phyloP scores from a whole-genome alignment of 1,284 basidiomycete genomes.

The Phenoliferia sp. region DNA sequence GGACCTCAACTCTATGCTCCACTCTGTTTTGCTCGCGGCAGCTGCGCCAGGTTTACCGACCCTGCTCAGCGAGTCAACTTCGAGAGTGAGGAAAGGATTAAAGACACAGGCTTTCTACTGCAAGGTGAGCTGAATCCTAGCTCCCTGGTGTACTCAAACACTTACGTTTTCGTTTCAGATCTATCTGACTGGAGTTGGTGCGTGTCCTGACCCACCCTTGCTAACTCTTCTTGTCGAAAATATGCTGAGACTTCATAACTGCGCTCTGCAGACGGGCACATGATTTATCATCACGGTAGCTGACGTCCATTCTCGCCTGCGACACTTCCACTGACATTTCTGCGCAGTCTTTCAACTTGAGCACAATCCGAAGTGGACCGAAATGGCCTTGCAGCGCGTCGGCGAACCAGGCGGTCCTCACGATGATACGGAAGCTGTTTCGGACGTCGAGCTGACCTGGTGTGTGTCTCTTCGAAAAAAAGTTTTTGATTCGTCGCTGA shows the following conservation, averaged over 20 bases:
- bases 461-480: background rate
- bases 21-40: background rate
- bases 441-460: conserved; percentile 15
- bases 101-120: conserved; percentile 7
- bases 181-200: background rate
- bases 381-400: conserved; percentile 10
- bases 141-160: background rate
- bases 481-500: background rate
- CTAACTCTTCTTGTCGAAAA: background rate
- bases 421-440: conserved; percentile 2
- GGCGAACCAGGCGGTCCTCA: conserved; percentile 5
- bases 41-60: background rate
- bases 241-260: background rate
- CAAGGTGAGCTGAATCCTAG: background rate
- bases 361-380: conserved; percentile 17
- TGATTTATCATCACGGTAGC: conserved; percentile 2
- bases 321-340: conserved; percentile 1
- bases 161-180: background rate
- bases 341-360: conserved; percentile 14
- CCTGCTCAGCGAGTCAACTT: background rate
- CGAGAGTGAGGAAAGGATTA: conserved; percentile 11
- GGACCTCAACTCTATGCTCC: conserved; percentile 2
- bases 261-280: background rate
- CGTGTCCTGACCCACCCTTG: background rate
- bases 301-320: background rate